Evolutionary conservation across 2,329 filamentous ascomycete genomes (phyloP), one percentile per base, ranked within the genome.

Genomic region (Aspergillus melleus): DNA sequence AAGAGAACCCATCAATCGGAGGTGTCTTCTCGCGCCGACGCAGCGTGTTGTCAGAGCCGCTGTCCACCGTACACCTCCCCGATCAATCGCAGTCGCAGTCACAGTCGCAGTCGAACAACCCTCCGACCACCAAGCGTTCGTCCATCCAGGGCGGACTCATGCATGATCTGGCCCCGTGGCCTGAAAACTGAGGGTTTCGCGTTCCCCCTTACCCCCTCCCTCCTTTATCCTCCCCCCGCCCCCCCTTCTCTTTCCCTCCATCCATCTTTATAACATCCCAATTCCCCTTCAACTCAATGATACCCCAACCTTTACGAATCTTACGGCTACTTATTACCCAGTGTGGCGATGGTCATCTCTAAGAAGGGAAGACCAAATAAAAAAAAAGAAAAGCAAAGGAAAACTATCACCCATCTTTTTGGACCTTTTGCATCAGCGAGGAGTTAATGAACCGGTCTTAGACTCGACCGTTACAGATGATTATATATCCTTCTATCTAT

Each of bases 1-100:
- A 74, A 49, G 65, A 68, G n/a, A 73, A 72, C 44, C 70, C 66
- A 2, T 64, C 72, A 6, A 39, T 60, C 1, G 71, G 71, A 1
- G 72, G 70, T 9, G 72, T 74, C 4, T 64, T 70, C 12, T 72
- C 72, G 11, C 67, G 70, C 6, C 69, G 67, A 16, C 67, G 72
- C 22, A 73, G 70, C 52, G 59, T 73, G 2, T 60, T 69, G 26
- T 62, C 62, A 11, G 55, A 72, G 39, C 67, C 67, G 26, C 60
- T 67, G 16, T 63, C 66, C 6, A 54, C 61, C n/a, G 51, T 66
- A 14, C 49, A 64, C 9, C 52, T 67, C 3, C 46, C 60, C 0
- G 47, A 57, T 12, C 54, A 50, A 11, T 32, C 52, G 11, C 42
- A 29, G 26, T 29, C 26, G 32, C 32, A 5, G 10, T 32, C 30